Base-by-base conservation (phyloP, 495 filamentous ascomycete genomes). In the Trichocladium antarcticum region DNA sequence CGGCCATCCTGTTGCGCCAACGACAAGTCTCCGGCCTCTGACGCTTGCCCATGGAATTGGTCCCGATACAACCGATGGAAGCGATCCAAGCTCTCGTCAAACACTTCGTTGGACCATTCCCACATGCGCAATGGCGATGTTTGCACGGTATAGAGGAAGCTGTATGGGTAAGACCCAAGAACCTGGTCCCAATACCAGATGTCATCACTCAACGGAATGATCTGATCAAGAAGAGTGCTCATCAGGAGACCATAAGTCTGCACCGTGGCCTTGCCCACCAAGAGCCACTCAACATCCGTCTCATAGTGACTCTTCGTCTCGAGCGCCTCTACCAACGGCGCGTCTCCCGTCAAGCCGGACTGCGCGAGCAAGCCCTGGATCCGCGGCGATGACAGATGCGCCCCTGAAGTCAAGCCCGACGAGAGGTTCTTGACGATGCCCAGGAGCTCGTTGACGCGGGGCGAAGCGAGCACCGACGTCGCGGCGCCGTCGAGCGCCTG, bases 121-220 rank as follows among this genome's bases (percentile, higher is more conserved):
- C 81, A 89, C 19, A 92, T 57, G 22, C 82, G 74, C 8, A 77
- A 55, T 0, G 92, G 92, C 1, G 80, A 84, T 2, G 81, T 93
- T 59, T 98, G 92, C 7, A 92, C 63, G 0, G 82, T 79, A 61
- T 95, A 95, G 1, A 94, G 52, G 17, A 77, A 79, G 44, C 81
- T 85, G 54, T 80, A 80, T 46, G 77, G 71, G 32, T 82, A 76
- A 11, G 85, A 89, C 1, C 77, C 74, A 36, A 92, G 65, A 1
- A 95, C 74, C 46, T 88, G 80, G 50, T 94, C 84, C 92, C 92
- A 98, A 59, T 97, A 97, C 67, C 79, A 83, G 32, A 93, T 82
- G 57, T 96, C 87, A 36, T 92, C 81, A 45, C 77, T 80, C 8
- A 98, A 57, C 0, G 79, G 78, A n/a, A 92, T 77, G 14, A 85